Base-by-base conservation (phyloP, 805 yeast genomes). In the Hanseniaspora meyeri region DNA sequence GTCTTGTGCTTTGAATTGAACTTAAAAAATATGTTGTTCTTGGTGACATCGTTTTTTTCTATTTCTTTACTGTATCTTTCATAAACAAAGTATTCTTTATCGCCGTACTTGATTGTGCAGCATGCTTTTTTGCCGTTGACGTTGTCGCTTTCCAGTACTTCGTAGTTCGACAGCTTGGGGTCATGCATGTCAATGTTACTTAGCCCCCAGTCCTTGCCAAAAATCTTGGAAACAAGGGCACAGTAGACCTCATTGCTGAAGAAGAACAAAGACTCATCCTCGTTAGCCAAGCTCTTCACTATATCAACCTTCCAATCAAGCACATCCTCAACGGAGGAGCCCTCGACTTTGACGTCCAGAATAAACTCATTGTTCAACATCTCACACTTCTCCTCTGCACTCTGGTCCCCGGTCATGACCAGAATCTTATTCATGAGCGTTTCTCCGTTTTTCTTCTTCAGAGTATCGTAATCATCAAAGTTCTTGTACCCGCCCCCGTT, bases 301-400 rank as follows among this genome's bases (percentile, higher is more conserved):
- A 32, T 16, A 11, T 49, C 55, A 31, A 56, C 51, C 17, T 43
- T 50, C 58, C 58, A 56, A 17, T 49, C 42, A 14, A 53, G 31
- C 19, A 46, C 36, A 40, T 53, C 57, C 10, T 43, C 29, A 20
- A 17, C 12, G 2, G 37, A 17, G 2, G n/a, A n/a, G 8, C 17
- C 27, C 11, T 45, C 20, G 5, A 31, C 36, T n/a, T 43, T 38
- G 14, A 32, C 17, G 14, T 50, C 50, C 27, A 49, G 9, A n/a
- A 50, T 17, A 12, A 50, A 50, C 20, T 50, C 58, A 27, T 50
- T 50, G 16, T 32, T 45, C n/a, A 56, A 7, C 39, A 36, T 43
- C 17, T 45, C 37, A 16, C 34, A 24, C 16, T 29, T 42, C 3
- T 56, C 53, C 19, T 50, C 58, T 4, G 39, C 31, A 24, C 38